A percentile compares a stretch with the other conserved stretches of the same genome.
Evolutionary conservation across 106 monocot genomes (phyloP).

Genomic region (Dendrobium catenatum): DNA sequence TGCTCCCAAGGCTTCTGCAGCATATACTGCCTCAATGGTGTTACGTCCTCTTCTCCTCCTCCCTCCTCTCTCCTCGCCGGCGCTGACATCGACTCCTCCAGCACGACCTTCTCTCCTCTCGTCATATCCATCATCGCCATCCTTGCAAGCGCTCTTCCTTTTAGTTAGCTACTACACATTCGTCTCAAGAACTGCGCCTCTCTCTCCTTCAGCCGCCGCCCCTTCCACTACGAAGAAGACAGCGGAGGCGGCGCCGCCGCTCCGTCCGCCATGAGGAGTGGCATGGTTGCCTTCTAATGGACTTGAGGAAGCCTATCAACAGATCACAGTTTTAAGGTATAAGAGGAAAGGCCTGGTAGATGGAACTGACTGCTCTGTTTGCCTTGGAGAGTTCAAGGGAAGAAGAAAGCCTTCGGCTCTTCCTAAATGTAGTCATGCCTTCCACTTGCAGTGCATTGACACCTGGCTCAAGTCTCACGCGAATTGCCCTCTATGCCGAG

Average conservation of each 20-base stretch:
- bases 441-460: constrained; percentile 75
- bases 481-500: constrained; percentile 85
- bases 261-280: neutral
- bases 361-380: constrained; percentile 77
- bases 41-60: constrained; percentile 51
- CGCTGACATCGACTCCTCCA: constrained; percentile 13
- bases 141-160: constrained; percentile 65
- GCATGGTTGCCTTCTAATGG: constrained; percentile 29
- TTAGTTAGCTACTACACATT: constrained; percentile 72
- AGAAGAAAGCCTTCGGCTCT: constrained; percentile 66
- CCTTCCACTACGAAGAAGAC: neutral
- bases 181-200: constrained; percentile 59
- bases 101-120: constrained; percentile 63
- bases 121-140: constrained; percentile 88
- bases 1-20: constrained; percentile 58
- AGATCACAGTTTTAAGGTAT: constrained; percentile 56
- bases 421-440: constrained; percentile 77
- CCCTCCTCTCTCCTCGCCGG: constrained; percentile 33
- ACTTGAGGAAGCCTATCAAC: constrained; percentile 54
- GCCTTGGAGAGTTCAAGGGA: constrained; percentile 73
- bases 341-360: constrained; percentile 47
- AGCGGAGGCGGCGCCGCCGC: neutral
- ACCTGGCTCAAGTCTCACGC: constrained; percentile 75
- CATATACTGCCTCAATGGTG: constrained; percentile 72
- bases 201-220: constrained; percentile 15